Evolutionary conservation across 1,139 yeast species (phyloP).

Genomic region (Ashbya aceris): DNA sequence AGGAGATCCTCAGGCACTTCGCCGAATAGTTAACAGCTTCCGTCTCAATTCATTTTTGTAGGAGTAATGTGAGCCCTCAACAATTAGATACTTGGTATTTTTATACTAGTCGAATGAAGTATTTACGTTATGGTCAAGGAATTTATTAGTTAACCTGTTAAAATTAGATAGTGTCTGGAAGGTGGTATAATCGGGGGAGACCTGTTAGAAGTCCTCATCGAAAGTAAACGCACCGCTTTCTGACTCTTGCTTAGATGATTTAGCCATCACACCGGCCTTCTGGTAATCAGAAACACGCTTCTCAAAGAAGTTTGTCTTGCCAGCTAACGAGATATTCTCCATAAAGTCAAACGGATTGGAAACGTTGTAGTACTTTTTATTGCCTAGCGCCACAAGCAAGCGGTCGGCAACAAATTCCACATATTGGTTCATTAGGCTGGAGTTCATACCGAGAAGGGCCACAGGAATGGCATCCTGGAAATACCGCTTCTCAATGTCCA

Average conservation of each 20-base stretch:
- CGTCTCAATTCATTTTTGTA: too few relatives aligned
- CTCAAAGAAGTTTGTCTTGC: constrained; percentile 98
- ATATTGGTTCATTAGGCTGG: constrained; percentile 88
- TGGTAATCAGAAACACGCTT: constrained; percentile 98
- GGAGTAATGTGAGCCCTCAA: too few relatives aligned
- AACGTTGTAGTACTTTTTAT: constrained; percentile 77
- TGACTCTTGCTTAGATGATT: constrained; percentile 33
- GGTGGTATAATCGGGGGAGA: background rate
- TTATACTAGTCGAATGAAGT: too few relatives aligned
- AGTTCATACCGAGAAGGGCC: constrained; percentile 87
- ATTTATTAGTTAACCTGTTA: too few relatives aligned
- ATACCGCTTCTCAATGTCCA: constrained; percentile 85
- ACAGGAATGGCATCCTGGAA: constrained; percentile 91
- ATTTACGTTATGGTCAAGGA: too few relatives aligned
- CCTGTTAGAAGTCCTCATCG: constrained; percentile 41
- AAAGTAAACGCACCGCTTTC: constrained; percentile 40
- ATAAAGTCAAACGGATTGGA: constrained; percentile 95
- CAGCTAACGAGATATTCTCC: constrained; percentile 96
- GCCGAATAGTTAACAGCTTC: constrained; percentile 15
- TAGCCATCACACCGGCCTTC: constrained; percentile 96
- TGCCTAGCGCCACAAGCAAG: constrained; percentile 80
- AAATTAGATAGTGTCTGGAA: too few relatives aligned
- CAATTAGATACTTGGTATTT: too few relatives aligned
- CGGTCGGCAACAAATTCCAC: constrained; percentile 97
- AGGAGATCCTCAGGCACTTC: constrained; percentile 32